phyloP scores from a whole-genome alignment of 116 monocot genomes.

The Trichopus zeylanicus region DNA sequence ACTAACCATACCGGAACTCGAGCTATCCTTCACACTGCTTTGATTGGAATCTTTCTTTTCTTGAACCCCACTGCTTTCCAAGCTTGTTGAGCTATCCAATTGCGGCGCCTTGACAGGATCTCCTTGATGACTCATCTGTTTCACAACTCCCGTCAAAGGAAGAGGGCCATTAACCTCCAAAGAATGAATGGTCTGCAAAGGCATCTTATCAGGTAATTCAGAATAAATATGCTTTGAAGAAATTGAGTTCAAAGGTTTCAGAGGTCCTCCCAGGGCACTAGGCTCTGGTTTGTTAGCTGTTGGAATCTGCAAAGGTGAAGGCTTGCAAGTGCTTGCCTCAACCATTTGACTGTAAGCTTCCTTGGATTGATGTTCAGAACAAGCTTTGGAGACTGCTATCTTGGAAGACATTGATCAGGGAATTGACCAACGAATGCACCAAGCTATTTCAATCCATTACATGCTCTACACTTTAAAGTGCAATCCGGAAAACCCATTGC shows the following conservation, averaged over 20 bases:
- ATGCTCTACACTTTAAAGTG: no score
- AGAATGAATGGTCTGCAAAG: no score
- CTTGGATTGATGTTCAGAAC: slow-evolving; percentile 19
- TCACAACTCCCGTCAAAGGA: no score
- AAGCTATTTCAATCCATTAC: no score
- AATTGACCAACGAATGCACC: no score
- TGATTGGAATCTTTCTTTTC: slow-evolving; percentile 27
- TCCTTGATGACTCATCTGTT: slow-evolving; percentile 12
- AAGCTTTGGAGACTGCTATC: background rate
- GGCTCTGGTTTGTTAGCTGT: slow-evolving; percentile 14
- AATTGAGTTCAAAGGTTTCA: slow-evolving; percentile 10
- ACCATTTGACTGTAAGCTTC: slow-evolving; percentile 1
- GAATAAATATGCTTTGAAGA: no score
- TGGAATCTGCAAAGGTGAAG: slow-evolving; percentile 17
- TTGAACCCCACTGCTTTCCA: slow-evolving; percentile 18
- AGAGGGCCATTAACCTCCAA: no score
- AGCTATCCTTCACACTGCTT: slow-evolving; percentile 34
- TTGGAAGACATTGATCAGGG: background rate
- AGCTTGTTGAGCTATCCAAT: slow-evolving; percentile 3
- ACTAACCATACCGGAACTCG: slow-evolving; percentile 41
- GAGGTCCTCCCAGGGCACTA: slow-evolving; percentile 1
- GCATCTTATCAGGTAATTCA: no score
- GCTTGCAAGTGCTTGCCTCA: slow-evolving; percentile 3
- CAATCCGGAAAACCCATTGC: no score
- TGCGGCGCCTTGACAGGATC: slow-evolving; percentile 6